Conservation (phyloP, 176 grass and related monocot species). For the Musa acuminata region DNA sequence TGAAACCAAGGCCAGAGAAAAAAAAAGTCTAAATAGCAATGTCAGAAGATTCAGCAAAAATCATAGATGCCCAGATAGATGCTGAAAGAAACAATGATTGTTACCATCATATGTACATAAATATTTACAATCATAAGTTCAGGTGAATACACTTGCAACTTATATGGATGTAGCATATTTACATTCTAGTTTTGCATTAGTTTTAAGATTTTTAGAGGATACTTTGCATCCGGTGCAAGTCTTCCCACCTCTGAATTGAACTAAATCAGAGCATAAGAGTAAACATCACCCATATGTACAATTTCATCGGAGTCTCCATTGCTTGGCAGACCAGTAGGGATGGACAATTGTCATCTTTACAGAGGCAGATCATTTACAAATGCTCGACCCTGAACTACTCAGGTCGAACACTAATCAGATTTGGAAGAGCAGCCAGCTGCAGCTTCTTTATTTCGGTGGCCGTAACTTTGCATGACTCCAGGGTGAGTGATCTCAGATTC, state of each 20-base stretch:
- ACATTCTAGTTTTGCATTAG: too few species aligned
- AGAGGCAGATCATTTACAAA: not conserved
- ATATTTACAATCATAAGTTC: not conserved
- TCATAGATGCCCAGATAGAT: too few species aligned
- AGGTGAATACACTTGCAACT: not conserved
- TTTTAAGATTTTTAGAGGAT: too few species aligned
- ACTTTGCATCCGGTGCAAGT: not conserved
- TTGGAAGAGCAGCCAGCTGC: conserved; percentile 55
- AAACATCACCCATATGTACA: conserved; percentile 9
- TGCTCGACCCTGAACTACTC: conserved; percentile 17
- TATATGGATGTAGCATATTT: not conserved
- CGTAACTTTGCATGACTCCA: conserved; percentile 89
- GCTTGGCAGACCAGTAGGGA: not conserved
- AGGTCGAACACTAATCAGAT: conserved; percentile 62
- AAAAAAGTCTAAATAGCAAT: too few species aligned
- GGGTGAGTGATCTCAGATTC: conserved; percentile 54
- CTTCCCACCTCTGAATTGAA: not conserved
- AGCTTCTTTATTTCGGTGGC: conserved; percentile 76
- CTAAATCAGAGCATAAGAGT: not conserved
- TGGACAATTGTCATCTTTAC: not conserved
- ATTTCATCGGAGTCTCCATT: not conserved
- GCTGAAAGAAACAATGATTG: too few species aligned
- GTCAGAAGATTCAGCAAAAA: too few species aligned
- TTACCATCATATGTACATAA: too few species aligned
- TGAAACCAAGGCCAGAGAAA: too few species aligned